phyloP scores from a whole-genome alignment of 1,284 basidiomycete species.

The Sphagnurus paluster region DNA sequence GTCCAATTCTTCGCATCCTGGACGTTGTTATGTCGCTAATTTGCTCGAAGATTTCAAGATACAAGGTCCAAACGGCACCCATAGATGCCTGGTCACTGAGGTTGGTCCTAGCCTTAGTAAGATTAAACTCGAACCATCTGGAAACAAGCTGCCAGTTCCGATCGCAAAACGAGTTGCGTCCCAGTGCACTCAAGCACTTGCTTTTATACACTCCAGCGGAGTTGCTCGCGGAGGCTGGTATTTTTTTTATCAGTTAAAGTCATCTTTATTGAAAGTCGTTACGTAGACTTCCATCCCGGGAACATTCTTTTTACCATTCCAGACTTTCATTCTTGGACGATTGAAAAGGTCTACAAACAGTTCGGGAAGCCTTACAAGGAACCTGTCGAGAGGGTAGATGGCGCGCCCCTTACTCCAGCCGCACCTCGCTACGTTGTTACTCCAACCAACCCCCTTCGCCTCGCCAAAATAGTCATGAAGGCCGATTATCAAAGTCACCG shows the following conservation, averaged over 20 bases:
- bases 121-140: neutral
- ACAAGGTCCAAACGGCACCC: conserved; percentile 1
- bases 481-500: conserved; percentile 6
- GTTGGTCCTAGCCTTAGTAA: conserved; percentile 1
- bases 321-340: conserved; percentile 9
- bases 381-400: conserved; percentile 1
- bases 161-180: neutral
- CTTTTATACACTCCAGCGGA: conserved; percentile 8
- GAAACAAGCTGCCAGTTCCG: neutral
- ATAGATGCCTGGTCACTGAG: conserved; percentile 6
- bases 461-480: conserved; percentile 4
- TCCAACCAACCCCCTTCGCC: conserved; percentile 1
- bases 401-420: neutral
- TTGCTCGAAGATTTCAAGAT: conserved; percentile 10
- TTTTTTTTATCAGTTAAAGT: neutral
- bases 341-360: conserved; percentile 3
- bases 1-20: neutral
- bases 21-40: conserved; percentile 3
- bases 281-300: conserved; percentile 3
- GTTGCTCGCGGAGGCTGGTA: conserved; percentile 7
- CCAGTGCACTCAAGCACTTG: conserved; percentile 6
- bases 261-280: neutral
- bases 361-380: neutral
- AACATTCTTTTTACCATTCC: conserved; percentile 4
- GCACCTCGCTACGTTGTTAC: conserved; percentile 2